Evolutionary conservation across 257 asterid species (phyloP).

Genomic region (Lantana camara): DNA sequence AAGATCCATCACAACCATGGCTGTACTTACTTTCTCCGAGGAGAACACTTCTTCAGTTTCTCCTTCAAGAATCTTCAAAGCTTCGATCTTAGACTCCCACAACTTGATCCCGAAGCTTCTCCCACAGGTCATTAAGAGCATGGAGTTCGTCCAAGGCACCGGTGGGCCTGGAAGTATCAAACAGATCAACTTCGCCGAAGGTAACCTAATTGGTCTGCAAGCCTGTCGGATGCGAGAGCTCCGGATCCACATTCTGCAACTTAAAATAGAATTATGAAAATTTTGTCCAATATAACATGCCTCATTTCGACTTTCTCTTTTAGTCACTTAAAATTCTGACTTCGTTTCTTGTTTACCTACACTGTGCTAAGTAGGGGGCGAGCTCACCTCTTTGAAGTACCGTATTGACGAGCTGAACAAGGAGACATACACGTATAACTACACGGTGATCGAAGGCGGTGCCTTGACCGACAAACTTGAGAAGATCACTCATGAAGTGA

Average conservation of each 20-base stretch:
- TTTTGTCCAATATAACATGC: too few relatives aligned
- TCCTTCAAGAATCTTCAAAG: conserved; percentile 17
- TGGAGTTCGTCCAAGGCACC: conserved; percentile 14
- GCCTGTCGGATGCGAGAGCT: too few relatives aligned
- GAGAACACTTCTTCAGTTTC: background rate
- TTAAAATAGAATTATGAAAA: too few relatives aligned
- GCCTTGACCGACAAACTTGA: conserved; percentile 23
- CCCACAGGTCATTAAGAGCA: conserved; percentile 20
- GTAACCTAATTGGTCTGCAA: too few relatives aligned
- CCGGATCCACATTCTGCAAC: too few relatives aligned
- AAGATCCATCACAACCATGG: background rate
- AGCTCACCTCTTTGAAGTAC: conserved; percentile 5
- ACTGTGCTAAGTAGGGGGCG: too few relatives aligned
- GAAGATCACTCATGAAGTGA: conserved; percentile 24
- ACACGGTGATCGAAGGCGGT: conserved; percentile 20
- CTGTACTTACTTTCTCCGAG: conserved; percentile 6
- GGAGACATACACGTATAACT: conserved; percentile 6
- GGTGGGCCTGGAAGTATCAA: conserved; percentile 26
- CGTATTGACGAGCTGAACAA: conserved; percentile 17
- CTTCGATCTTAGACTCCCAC: conserved; percentile 21
- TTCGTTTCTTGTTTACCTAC: too few relatives aligned
- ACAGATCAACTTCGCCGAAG: conserved; percentile 22
- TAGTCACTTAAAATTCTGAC: too few relatives aligned
- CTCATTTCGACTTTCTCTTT: too few relatives aligned
- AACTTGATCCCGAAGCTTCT: conserved; percentile 24